phyloP scores from a whole-genome alignment of 75 land plant species.

The Cunninghamia lanceolata region DNA sequence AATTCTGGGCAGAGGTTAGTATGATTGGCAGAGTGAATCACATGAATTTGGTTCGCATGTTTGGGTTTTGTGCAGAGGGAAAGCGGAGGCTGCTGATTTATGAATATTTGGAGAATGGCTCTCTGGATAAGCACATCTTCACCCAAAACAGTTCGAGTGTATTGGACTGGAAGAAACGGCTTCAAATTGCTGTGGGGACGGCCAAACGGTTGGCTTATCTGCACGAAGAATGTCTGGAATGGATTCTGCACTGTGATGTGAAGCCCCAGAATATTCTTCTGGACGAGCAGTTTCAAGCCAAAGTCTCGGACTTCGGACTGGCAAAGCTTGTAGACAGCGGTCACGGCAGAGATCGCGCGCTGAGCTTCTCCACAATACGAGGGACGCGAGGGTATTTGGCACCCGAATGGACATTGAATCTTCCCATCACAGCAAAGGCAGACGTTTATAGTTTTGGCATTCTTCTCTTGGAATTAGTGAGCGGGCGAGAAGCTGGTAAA shows the following conservation, averaged over 20 bases:
- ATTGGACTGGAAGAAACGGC: conserved; percentile 41
- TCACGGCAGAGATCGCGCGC: background rate
- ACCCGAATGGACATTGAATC: conserved; percentile 45
- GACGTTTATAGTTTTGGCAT: conserved; percentile 83
- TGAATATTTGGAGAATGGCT: conserved; percentile 55
- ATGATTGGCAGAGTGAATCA: conserved; percentile 70
- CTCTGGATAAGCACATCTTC: conserved; percentile 53
- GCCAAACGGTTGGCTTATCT: conserved; percentile 55
- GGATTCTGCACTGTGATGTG: conserved; percentile 61
- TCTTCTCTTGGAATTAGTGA: conserved; percentile 64
- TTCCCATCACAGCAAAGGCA: conserved; percentile 48
- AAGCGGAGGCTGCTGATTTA: conserved; percentile 43
- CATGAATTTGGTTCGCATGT: conserved; percentile 64
- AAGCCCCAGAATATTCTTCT: conserved; percentile 71
- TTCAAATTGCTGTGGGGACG: conserved; percentile 41
- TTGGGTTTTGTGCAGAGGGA: conserved; percentile 64
- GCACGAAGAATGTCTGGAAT: conserved; percentile 56
- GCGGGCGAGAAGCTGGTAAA: conserved; percentile 29
- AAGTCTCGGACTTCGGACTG: conserved; percentile 75
- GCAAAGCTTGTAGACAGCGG: conserved; percentile 44
- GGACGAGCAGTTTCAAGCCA: conserved; percentile 56
- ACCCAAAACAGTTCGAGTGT: background rate
- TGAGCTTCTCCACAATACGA: conserved; percentile 15
- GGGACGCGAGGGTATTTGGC: conserved; percentile 79
- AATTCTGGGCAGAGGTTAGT: conserved; percentile 63